A percentile compares a stretch with the other conserved stretches of the same genome.
phyloP scores from a whole-genome alignment of 257 asterid species.

The Solanum corneliomulleri region DNA sequence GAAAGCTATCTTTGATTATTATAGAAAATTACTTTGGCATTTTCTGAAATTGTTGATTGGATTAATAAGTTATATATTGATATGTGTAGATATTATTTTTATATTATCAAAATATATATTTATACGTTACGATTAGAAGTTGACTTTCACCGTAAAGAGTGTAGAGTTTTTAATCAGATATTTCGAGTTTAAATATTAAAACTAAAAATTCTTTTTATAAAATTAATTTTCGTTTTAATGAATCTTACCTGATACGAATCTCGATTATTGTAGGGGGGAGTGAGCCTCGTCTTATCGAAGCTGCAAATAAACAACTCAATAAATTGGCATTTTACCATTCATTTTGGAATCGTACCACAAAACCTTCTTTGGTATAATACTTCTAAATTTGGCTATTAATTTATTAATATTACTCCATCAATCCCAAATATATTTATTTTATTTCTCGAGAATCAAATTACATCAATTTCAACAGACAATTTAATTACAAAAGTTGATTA shows the following conservation, averaged over 20 bases:
- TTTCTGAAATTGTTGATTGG: background rate
- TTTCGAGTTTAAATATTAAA: fast-evolving
- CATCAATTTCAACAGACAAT: background rate
- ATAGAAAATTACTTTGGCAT: too few species aligned
- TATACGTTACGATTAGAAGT: background rate
- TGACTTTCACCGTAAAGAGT: background rate
- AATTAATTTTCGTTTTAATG: too few species aligned
- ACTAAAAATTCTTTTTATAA: fast-evolving
- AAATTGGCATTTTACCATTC: conserved; percentile 91
- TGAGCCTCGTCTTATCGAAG: conserved; percentile 81
- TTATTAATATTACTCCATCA: background rate
- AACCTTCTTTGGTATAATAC: conserved; percentile 53
- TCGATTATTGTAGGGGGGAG: conserved; percentile 43
- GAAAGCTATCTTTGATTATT: background rate
- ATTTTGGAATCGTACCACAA: conserved; percentile 91
- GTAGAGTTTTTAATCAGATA: fast-evolving
- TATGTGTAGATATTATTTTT: background rate
- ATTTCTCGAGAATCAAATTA: too few species aligned
- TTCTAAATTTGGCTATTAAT: background rate
- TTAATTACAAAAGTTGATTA: too few species aligned
- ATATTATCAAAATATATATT: background rate
- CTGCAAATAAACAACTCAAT: conserved; percentile 81
- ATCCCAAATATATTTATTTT: background rate
- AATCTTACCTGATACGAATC: too few species aligned
- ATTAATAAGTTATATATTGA: too few species aligned